A percentile compares a stretch with the other conserved stretches of the same genome.
Conservation (phyloP, 2,329 filamentous ascomycete species). For the Talaromyces sp. region DNA sequence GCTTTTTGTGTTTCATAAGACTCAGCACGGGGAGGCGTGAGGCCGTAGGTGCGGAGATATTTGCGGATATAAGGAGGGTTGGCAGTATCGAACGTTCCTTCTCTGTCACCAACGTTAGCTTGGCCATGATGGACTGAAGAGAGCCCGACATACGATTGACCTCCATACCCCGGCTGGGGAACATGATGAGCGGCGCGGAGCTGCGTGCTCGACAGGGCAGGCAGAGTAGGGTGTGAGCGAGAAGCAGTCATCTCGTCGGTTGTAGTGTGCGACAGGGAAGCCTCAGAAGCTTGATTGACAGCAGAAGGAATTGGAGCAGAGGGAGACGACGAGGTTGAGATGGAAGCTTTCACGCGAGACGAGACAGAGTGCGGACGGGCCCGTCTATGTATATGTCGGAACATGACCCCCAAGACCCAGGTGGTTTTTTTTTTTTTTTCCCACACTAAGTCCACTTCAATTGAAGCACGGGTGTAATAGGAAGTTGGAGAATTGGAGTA, state of each 20-base stretch:
- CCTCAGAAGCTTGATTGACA: slow-evolving; percentile 17
- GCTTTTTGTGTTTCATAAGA: slow-evolving; percentile 49
- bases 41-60: slow-evolving; percentile 50
- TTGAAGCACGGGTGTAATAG: slow-evolving; percentile 5
- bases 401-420: slow-evolving; percentile 14
- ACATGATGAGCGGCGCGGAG: slow-evolving; percentile 15
- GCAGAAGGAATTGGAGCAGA: slow-evolving; percentile 16
- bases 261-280: slow-evolving; percentile 4
- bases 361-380: slow-evolving; percentile 6
- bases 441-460: neutral
- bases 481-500: slow-evolving; percentile 8
- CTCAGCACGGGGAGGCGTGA: slow-evolving; percentile 49
- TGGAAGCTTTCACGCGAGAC: neutral
- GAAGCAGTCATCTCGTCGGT: slow-evolving; percentile 12
- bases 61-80: slow-evolving; percentile 50
- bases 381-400: slow-evolving; percentile 17
- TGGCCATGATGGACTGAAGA: no score
- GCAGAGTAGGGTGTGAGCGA: neutral
- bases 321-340: slow-evolving; percentile 14
- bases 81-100: slow-evolving; percentile 48
- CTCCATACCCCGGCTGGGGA: slow-evolving; percentile 10
- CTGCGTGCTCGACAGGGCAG: slow-evolving; percentile 12
- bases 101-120: slow-evolving; percentile 26
- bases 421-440: no score
- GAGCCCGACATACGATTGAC: slow-evolving; percentile 13